Percentiles rank a stretch among this genome's conserved stretches.
These are phyloP conservation scores for Candida pseudoglaebosa DNA, from an alignment of 805 yeast genomes.

Conservation along the genomic window DNA sequence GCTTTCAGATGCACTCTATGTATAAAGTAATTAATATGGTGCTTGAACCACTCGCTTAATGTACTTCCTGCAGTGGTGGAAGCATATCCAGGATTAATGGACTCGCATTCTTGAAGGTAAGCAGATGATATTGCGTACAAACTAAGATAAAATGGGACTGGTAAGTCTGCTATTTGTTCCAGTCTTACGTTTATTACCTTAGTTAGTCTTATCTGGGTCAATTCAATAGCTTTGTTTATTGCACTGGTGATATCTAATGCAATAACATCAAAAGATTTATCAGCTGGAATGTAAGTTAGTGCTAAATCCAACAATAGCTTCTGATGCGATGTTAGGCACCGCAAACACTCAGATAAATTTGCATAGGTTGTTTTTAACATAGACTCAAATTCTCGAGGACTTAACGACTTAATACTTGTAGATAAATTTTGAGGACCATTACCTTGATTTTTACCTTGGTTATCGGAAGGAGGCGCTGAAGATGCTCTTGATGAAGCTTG, in stretches of 20 bases:
- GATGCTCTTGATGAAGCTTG: slow-evolving; percentile 26
- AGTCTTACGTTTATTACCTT: slow-evolving; percentile 74
- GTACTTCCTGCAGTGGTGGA: slow-evolving; percentile 46
- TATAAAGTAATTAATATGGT: slow-evolving; percentile 60
- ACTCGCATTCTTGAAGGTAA: slow-evolving; percentile 80
- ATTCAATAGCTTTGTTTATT: slow-evolving; percentile 63
- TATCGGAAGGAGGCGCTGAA: slow-evolving; percentile 21
- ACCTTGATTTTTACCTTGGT: slow-evolving; percentile 13
- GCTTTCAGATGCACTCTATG: slow-evolving; percentile 51
- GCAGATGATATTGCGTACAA: slow-evolving; percentile 63
- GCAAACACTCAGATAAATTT: slow-evolving; percentile 63
- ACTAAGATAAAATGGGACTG: slow-evolving; percentile 59
- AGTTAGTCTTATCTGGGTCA: slow-evolving; percentile 71
- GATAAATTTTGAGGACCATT: slow-evolving; percentile 18
- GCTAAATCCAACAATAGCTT: slow-evolving; percentile 73
- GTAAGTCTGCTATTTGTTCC: slow-evolving; percentile 57
- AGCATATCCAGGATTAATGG: slow-evolving; percentile 64
- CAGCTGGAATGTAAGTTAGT: slow-evolving; percentile 27
- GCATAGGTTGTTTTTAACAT: slow-evolving; percentile 63
- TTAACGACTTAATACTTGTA: slow-evolving; percentile 55
- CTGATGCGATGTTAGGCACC: slow-evolving; percentile 75
- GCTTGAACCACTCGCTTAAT: slow-evolving; percentile 61
- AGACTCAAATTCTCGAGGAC: slow-evolving; percentile 69
- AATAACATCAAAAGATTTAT: slow-evolving; percentile 40
- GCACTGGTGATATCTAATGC: slow-evolving; percentile 64